Evolutionary conservation across 2,329 filamentous ascomycete species (phyloP).

Genomic region (Parascedosporium putredinis): DNA sequence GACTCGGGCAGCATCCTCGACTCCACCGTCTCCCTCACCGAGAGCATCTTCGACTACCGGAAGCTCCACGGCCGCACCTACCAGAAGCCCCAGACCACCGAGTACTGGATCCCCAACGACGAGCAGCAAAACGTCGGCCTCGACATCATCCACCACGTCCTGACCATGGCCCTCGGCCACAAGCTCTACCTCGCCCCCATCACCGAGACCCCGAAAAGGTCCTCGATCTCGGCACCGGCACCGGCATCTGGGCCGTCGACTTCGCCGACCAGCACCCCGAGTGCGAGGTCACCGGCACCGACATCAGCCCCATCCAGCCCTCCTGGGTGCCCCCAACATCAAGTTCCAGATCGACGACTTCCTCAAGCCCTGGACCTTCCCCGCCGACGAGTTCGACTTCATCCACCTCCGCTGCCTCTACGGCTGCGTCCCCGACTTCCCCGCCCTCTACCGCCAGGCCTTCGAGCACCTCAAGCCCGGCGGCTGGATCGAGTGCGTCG

Average conservation of each 20-base stretch:
- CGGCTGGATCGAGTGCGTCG: slow-evolving; percentile 14
- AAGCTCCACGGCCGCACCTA: slow-evolving; percentile 12
- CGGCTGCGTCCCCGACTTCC: background rate
- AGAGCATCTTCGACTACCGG: slow-evolving; percentile 23
- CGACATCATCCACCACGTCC: slow-evolving; percentile 44
- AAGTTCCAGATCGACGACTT: slow-evolving; percentile 57
- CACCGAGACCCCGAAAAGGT: slow-evolving; percentile 26
- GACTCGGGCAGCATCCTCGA: slow-evolving; percentile 6
- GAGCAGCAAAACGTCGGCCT: slow-evolving; percentile 40
- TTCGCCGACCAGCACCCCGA: slow-evolving; percentile 33
- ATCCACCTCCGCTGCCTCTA: slow-evolving; percentile 13
- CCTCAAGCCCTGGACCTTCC: slow-evolving; percentile 35
- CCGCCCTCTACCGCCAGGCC: background rate
- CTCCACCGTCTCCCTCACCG: slow-evolving; percentile 20
- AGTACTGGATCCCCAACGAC: background rate
- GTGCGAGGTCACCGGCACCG: slow-evolving; percentile 12
- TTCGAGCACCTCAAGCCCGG: background rate
- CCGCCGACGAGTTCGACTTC: slow-evolving; percentile 26
- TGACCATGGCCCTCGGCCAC: slow-evolving; percentile 32
- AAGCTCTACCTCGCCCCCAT: slow-evolving; percentile 36
- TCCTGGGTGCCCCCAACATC: slow-evolving; percentile 45
- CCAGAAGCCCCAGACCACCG: background rate
- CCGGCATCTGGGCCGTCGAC: slow-evolving; percentile 44
- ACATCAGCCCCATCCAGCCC: slow-evolving; percentile 15
- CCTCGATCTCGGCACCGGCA: slow-evolving; percentile 44